A percentile compares a stretch with the other conserved stretches of the same genome.
These are phyloP conservation scores for Jatropha podagrica DNA, from an alignment of 441 rosid species.

Conservation along the genomic window DNA sequence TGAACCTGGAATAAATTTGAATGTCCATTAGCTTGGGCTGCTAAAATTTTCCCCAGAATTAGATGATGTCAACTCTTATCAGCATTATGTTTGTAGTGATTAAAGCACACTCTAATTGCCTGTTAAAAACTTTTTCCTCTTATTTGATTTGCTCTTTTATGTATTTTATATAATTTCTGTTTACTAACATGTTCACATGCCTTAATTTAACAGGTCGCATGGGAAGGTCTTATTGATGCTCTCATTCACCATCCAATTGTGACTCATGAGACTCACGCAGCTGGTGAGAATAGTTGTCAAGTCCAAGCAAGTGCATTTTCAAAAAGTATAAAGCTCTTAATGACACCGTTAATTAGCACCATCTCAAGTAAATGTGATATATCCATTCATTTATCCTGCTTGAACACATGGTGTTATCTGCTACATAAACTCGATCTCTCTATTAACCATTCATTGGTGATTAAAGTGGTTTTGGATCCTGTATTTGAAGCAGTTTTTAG, in stretches of 20 bases:
- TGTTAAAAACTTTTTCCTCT: neutral
- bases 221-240: conserved; percentile 62
- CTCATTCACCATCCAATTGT: conserved; percentile 29
- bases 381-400: conserved; percentile 48
- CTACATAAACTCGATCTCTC: conserved; percentile 48
- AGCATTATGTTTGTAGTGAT: neutral
- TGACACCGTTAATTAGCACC: conserved; percentile 49
- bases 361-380: conserved; percentile 43
- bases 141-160: neutral
- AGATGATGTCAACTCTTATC: neutral
- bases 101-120: neutral
- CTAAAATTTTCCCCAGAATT: neutral
- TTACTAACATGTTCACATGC: neutral
- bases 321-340: conserved; percentile 50
- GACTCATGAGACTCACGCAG: conserved; percentile 19
- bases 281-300: conserved; percentile 20
- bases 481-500: conserved; percentile 43
- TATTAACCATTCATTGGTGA: conserved; percentile 33
- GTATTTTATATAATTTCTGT: conserved; percentile 6
- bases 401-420: conserved; percentile 57
- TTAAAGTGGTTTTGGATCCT: conserved; percentile 42
- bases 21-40: neutral
- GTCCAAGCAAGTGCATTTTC: conserved; percentile 30
- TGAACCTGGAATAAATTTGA: neutral
- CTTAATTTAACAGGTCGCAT: conserved; percentile 47